A percentile compares a stretch with the other conserved stretches of the same genome.
phyloP scores from a whole-genome alignment of 2,329 filamentous ascomycete genomes.

The Hymenoscyphus scutula region DNA sequence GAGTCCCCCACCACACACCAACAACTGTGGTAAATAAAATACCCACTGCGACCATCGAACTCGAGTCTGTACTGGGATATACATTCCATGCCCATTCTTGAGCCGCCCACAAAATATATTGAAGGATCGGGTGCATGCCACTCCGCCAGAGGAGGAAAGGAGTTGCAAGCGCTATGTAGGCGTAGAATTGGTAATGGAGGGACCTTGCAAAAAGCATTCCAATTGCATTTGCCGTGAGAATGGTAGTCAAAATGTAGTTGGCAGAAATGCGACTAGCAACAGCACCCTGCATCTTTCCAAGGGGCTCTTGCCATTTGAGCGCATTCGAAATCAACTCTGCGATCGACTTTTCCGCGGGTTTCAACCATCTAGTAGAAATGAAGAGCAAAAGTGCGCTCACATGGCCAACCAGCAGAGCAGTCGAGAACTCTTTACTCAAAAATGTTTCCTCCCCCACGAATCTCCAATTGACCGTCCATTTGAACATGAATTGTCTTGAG shows the following conservation, averaged over 20 bases:
- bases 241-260: slow-evolving; percentile 59
- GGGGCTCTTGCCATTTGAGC: slow-evolving; percentile 36
- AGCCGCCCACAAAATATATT: slow-evolving; percentile 58
- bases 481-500: slow-evolving; percentile 86
- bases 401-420: slow-evolving; percentile 55
- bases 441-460: slow-evolving; percentile 86
- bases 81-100: slow-evolving; percentile 77
- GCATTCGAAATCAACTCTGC: slow-evolving; percentile 41
- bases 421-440: slow-evolving; percentile 62
- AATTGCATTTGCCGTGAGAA: slow-evolving; percentile 62
- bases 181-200: slow-evolving; percentile 74
- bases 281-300: slow-evolving; percentile 43
- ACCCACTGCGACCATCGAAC: slow-evolving; percentile 67
- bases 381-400: slow-evolving; percentile 55
- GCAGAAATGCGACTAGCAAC: slow-evolving; percentile 53
- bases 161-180: slow-evolving; percentile 70
- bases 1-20: slow-evolving; percentile 38
- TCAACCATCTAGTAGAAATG: slow-evolving; percentile 56
- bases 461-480: slow-evolving; percentile 99
- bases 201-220: slow-evolving; percentile 69
- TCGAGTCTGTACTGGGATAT: slow-evolving; percentile 64
- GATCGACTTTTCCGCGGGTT: slow-evolving; percentile 52
- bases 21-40: slow-evolving; percentile 65
- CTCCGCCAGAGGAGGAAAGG: slow-evolving; percentile 69
- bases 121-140: slow-evolving; percentile 56